These are phyloP conservation scores for Dictyostelium brefeldianum DNA, from an alignment of 78 protist species.

Conservation along the genomic window DNA sequence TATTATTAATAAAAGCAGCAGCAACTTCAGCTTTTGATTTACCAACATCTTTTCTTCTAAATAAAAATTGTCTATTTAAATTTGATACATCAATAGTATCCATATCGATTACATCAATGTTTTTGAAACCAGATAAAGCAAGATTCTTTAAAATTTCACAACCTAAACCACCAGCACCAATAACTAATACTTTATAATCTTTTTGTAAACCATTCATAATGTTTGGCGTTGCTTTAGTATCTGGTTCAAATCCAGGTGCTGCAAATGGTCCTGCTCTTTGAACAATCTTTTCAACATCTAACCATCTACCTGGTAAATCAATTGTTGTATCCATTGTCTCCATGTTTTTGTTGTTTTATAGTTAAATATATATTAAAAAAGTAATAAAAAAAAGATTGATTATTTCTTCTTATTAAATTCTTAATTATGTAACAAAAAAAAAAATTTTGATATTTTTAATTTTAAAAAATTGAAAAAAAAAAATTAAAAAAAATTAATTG, in stretches of 20 bases:
- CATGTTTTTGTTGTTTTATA: constrained; percentile 7
- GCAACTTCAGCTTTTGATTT: constrained; percentile 96
- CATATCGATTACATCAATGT: constrained; percentile 97
- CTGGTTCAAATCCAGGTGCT: constrained; percentile 65
- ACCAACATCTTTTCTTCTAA: constrained; percentile 96
- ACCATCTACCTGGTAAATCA: constrained; percentile 71
- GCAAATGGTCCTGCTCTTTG: constrained; percentile 67
- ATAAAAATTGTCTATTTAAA: constrained; percentile 98
- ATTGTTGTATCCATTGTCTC: constrained; percentile 56
- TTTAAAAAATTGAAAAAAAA: background rate
- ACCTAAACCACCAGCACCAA: constrained; percentile 99
- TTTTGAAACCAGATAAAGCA: constrained; percentile 95
- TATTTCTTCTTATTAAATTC: background rate
- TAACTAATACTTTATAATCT: constrained; percentile 87
- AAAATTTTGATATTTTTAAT: background rate
- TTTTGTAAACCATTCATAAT: constrained; percentile 68
- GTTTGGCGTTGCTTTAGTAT: constrained; percentile 35
- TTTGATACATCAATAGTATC: constrained; percentile 97
- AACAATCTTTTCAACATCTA: constrained; percentile 47
- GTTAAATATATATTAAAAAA: background rate
- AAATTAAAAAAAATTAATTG: background rate
- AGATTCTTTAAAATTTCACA: constrained; percentile 98
- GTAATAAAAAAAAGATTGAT: background rate
- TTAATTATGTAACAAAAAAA: background rate
- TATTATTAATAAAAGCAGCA: constrained; percentile 93